Percentiles rank a stretch among this genome's conserved stretches.
Evolutionary conservation across 352 stramenopile genomes (phyloP).

Genomic region (Globisporangium camurandrum): DNA sequence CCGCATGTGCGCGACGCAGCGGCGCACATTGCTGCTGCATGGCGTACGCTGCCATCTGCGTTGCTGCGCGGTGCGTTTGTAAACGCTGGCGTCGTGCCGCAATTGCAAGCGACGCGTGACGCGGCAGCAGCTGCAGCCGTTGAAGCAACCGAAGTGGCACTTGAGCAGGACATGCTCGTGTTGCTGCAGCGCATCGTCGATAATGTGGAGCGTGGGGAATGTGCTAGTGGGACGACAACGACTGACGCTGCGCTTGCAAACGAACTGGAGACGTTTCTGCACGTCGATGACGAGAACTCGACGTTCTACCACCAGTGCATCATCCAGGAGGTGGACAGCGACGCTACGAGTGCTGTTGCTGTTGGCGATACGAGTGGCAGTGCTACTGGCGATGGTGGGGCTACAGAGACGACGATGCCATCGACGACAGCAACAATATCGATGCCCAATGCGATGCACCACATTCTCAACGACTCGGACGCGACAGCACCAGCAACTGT

Average conservation of each 20-base stretch:
- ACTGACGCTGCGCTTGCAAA: slow-evolving; percentile 1
- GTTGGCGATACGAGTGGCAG: background rate
- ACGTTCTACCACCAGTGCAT: slow-evolving; percentile 10
- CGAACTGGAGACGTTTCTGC: slow-evolving; percentile 9
- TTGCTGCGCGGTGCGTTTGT: slow-evolving; percentile 10
- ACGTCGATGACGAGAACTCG: slow-evolving; percentile 10
- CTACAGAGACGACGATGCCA: no score
- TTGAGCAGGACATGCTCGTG: slow-evolving; percentile 8
- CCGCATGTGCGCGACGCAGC: slow-evolving; percentile 18
- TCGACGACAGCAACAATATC: background rate
- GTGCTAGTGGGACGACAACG: background rate
- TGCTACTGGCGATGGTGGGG: no score
- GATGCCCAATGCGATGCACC: slow-evolving; percentile 7
- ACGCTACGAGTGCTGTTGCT: background rate
- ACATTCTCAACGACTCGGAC: slow-evolving; percentile 2
- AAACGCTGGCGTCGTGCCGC: slow-evolving; percentile 4
- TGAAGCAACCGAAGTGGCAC: slow-evolving; percentile 6
- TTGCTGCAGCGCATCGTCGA: slow-evolving; percentile 2
- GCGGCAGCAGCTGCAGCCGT: slow-evolving; percentile 1
- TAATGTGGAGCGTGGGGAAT: background rate
- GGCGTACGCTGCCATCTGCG: slow-evolving; percentile 8
- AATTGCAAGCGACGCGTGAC: background rate
- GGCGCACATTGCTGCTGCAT: slow-evolving; percentile 11
- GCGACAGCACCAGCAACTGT: background rate
- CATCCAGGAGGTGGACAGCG: slow-evolving; percentile 8